Percentiles rank a stretch among this genome's conserved stretches.
These are phyloP conservation scores for Chlorella sp. DNA, from an alignment of 139 green algal species.

Conservation along the genomic window DNA sequence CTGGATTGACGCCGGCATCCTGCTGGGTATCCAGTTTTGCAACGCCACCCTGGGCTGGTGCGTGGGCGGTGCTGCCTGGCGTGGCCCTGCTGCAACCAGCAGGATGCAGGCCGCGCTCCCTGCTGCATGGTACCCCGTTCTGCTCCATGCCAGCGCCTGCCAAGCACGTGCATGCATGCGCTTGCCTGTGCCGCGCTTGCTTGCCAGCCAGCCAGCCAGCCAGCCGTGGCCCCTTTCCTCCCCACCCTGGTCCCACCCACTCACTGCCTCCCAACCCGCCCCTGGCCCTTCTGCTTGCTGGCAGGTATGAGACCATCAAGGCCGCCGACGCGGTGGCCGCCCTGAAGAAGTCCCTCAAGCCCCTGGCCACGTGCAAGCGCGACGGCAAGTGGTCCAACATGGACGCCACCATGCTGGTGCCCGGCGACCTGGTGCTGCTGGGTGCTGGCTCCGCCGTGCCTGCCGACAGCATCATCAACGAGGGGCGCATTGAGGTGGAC, in stretches of 20 bases:
- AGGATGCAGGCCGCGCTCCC: too few relatives aligned
- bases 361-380: slow-evolving; percentile 78
- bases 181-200: neutral
- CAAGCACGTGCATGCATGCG: neutral
- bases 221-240: neutral
- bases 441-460: slow-evolving; percentile 75
- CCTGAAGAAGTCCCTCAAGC: slow-evolving; percentile 87
- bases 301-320: slow-evolving; percentile 79
- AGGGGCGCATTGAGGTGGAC: slow-evolving; percentile 77
- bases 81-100: neutral
- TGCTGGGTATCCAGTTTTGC: slow-evolving; percentile 86
- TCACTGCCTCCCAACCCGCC: neutral
- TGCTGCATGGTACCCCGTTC: neutral
- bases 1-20: slow-evolving; percentile 60
- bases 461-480: slow-evolving; percentile 77
- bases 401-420: slow-evolving; percentile 74
- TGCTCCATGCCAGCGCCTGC: neutral
- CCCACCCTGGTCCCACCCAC: neutral
- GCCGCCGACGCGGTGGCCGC: slow-evolving; percentile 83
- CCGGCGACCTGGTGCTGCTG: slow-evolving; percentile 83
- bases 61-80: slow-evolving; percentile 4
- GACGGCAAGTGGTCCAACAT: slow-evolving; percentile 77
- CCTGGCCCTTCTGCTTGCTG: neutral
- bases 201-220: neutral
- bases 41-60: slow-evolving; percentile 86